Percentiles rank a stretch among this genome's conserved stretches.
phyloP scores from a whole-genome alignment of 1,284 basidiomycete genomes.

The Microbotryomycetes sp. region DNA sequence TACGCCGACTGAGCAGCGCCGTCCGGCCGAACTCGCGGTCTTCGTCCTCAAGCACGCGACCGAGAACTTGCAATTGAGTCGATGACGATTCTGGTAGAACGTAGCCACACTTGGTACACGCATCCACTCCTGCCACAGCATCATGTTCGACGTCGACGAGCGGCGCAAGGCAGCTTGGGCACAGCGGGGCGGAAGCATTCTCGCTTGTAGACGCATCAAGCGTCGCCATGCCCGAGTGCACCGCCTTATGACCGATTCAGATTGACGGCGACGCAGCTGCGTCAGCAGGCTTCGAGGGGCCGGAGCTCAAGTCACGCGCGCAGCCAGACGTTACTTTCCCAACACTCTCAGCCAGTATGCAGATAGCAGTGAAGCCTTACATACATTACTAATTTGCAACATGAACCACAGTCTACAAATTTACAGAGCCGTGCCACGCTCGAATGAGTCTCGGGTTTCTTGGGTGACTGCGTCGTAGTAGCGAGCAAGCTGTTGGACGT shows the following conservation, averaged over 20 bases:
- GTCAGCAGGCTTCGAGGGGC: no score
- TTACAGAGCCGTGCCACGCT: conserved; percentile 82
- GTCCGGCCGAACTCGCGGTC: conserved; percentile 6
- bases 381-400: no score
- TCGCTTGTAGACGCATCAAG: neutral
- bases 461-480: conserved; percentile 79
- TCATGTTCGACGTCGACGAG: conserved; percentile 6
- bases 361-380: no score
- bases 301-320: no score
- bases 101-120: conserved; percentile 20
- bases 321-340: no score
- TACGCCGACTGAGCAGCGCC: neutral
- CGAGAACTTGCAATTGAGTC: conserved; percentile 12
- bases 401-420: no score
- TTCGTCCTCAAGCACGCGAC: conserved; percentile 21
- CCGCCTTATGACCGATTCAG: no score
- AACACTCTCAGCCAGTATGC: no score
- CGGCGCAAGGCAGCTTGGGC: neutral
- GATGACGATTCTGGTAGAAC: conserved; percentile 7
- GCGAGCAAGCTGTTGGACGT: conserved; percentile 62
- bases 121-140: conserved; percentile 7
- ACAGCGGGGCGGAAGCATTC: neutral
- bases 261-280: no score
- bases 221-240: neutral
- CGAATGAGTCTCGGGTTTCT: conserved; percentile 90